Base-by-base conservation (phyloP, 345 rosid species). In the Lumnitzera racemosa region DNA sequence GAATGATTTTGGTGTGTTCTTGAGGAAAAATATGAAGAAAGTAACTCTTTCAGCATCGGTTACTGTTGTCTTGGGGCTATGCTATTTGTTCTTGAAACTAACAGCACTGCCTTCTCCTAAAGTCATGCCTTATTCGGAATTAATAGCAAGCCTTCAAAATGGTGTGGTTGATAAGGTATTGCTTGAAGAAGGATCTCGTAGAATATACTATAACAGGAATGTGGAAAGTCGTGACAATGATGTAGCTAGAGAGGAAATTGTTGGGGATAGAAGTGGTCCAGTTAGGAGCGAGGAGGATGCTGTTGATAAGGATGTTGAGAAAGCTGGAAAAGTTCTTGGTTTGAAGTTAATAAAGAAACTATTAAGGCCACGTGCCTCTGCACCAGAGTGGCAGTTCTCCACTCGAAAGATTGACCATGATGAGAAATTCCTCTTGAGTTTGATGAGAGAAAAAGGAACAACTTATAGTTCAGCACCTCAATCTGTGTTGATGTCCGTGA, bases 181-280 rank as follows among this genome's bases (percentile, higher is more conserved):
- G 70, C 77, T 89, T 10, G 96, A 85, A 84, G 98, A 92, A 75
- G 97, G 91, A 24, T 92, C 97, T 67, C 98, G 95, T 53, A 83
- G 88, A 11, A 83, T 92, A 78, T 92, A 85, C 71, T 92, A 82
- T 64, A 84, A 81, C 58, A 63, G 52, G 11, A 47, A 81, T 54
- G 51, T 53, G 27, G 61, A 63, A 65, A 61, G 47, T n/a, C 56
- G 7, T 47, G 78, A 49, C 3, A 64, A 51, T 59, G 64, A 67
- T 64, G 73, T 70, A 74, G 46, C 51, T 68, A 68, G 57, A n/a
- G 88, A 65, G 27, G 86, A 80, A 47, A 70, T 70, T 10, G 59
- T 13, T 12, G 27, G 29, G 7, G 68, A 60, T 60, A 49, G 16
- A 9, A 53, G 64, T 56, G 52, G 48, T 62, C 20, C 70, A 14